A percentile compares a stretch with the other conserved stretches of the same genome.
phyloP scores from a whole-genome alignment of 163 green algal species.

The Volvox carteri region DNA sequence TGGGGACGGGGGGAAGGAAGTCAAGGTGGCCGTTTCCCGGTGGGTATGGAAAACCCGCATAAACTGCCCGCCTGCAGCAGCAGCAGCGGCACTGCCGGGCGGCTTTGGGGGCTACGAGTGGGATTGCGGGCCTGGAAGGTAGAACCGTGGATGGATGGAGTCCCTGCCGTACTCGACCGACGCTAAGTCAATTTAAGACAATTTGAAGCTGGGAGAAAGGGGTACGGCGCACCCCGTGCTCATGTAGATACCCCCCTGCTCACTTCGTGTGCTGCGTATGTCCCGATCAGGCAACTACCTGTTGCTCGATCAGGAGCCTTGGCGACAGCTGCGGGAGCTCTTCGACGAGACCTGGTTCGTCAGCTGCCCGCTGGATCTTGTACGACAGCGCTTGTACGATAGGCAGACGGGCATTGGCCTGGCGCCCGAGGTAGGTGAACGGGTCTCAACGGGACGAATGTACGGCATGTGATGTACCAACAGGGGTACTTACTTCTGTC shows the following conservation, averaged over 20 bases:
- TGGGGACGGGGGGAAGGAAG: neutral
- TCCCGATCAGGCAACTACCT: slow-evolving; percentile 72
- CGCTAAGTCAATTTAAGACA: too few species aligned
- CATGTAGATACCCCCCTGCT: too few species aligned
- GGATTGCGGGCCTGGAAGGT: too few species aligned
- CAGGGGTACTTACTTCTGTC: too few species aligned
- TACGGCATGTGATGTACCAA: neutral
- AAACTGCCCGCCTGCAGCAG: neutral
- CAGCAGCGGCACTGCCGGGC: too few species aligned
- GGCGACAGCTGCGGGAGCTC: slow-evolving; percentile 67
- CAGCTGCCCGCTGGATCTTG: slow-evolving; percentile 73
- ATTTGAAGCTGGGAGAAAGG: too few species aligned
- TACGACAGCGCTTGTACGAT: slow-evolving; percentile 81
- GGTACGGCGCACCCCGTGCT: too few species aligned
- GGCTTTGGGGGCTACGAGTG: too few species aligned
- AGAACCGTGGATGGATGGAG: neutral
- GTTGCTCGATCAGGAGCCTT: slow-evolving; percentile 73
- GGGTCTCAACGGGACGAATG: neutral
- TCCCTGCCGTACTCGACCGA: too few species aligned
- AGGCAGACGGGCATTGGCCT: slow-evolving; percentile 76
- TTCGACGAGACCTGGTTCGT: slow-evolving; percentile 76
- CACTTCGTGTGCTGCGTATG: too few species aligned
- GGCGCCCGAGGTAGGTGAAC: slow-evolving; percentile 51
- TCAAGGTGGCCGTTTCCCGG: neutral
- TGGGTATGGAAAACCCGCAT: neutral